These are phyloP conservation scores for Didymellaceae sp. DNA, from an alignment of 2,329 filamentous ascomycete species.

Conservation along the genomic window DNA sequence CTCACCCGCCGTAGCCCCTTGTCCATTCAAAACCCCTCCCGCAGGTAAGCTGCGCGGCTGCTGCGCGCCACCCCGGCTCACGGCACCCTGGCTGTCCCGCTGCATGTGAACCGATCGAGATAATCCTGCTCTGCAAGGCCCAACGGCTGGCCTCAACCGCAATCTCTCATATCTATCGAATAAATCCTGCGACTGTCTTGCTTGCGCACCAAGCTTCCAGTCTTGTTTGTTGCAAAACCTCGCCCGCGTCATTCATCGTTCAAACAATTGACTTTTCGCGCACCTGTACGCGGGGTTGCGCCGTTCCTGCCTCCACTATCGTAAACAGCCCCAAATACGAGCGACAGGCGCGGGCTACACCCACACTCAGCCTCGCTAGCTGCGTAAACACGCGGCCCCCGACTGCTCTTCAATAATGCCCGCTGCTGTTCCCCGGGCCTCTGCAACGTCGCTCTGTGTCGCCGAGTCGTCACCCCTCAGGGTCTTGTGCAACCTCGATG, in stretches of 20 bases:
- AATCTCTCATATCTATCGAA: conserved; percentile 15
- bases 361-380: conserved; percentile 2
- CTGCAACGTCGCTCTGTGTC: conserved; percentile 6
- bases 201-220: conserved; percentile 1
- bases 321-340: conserved; percentile 6
- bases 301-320: neutral
- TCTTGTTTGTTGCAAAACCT: neutral
- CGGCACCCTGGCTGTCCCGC: conserved; percentile 9
- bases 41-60: too few species aligned
- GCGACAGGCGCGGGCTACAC: neutral
- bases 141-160: conserved; percentile 11
- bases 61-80: conserved; percentile 9
- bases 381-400: conserved; percentile 2
- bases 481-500: conserved; percentile 12
- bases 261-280: too few species aligned
- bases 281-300: neutral
- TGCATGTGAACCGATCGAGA: conserved; percentile 1
- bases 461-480: conserved; percentile 1
- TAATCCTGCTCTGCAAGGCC: conserved; percentile 11
- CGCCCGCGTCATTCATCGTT: too few species aligned
- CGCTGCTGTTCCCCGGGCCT: neutral
- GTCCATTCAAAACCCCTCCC: too few species aligned
- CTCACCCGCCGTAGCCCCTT: too few species aligned
- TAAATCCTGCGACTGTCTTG: conserved; percentile 5
- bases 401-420: neutral